A percentile compares a stretch with the other conserved stretches of the same genome.
phyloP scores from a whole-genome alignment of 2,329 filamentous ascomycete genomes.

The Colletotrichum echinochloae region DNA sequence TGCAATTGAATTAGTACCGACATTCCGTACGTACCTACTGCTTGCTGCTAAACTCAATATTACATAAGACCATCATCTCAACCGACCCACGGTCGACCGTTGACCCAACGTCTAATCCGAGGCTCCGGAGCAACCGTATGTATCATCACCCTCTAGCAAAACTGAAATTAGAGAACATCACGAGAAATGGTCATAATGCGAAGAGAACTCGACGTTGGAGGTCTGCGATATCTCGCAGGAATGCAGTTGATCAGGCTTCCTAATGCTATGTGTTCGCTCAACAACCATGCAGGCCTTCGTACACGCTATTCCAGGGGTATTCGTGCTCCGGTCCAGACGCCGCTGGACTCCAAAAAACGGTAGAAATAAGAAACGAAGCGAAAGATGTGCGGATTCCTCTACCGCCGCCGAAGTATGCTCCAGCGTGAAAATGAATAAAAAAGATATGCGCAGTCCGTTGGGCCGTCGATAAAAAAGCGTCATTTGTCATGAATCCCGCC shows the following conservation, averaged over 20 bases:
- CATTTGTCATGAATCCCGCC: conserved; percentile 44
- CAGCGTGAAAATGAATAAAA: conserved; percentile 31
- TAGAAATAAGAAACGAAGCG: conserved; percentile 27
- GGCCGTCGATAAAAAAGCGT: conserved; percentile 35
- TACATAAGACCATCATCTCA: not conserved
- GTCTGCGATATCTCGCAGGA: conserved; percentile 40
- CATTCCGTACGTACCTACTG: not conserved
- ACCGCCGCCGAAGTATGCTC: conserved; percentile 16
- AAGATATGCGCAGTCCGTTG: conserved; percentile 42
- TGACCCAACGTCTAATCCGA: too few species aligned
- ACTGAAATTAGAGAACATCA: not conserved
- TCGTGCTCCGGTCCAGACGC: conserved; percentile 38
- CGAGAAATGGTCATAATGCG: not conserved
- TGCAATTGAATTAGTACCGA: not conserved
- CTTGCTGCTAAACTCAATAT: not conserved
- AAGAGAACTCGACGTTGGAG: conserved; percentile 10
- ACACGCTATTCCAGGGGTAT: conserved; percentile 41
- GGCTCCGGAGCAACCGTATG: too few species aligned
- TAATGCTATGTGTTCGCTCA: conserved; percentile 41
- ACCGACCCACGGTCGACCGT: not conserved
- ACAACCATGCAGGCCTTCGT: conserved; percentile 39
- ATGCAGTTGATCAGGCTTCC: conserved; percentile 41
- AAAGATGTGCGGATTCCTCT: conserved; percentile 31
- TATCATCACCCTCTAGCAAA: not conserved
- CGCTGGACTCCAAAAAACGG: conserved; percentile 27